Percentiles rank a stretch among this genome's conserved stretches.
These are phyloP conservation scores for Trichophaea hybrida DNA, from an alignment of 2,329 filamentous ascomycete species.

Conservation along the genomic window DNA sequence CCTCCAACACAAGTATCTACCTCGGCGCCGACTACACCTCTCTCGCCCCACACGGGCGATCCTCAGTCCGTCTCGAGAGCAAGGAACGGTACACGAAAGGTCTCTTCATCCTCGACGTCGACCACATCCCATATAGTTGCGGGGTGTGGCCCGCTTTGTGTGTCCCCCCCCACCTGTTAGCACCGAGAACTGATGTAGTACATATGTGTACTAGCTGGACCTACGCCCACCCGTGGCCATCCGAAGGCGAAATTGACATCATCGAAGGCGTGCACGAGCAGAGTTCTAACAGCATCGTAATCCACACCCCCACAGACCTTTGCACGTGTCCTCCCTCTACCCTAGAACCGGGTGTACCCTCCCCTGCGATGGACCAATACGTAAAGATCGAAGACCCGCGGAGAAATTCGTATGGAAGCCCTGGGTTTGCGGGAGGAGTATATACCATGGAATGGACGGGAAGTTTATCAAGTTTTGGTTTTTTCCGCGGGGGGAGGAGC, in stretches of 20 bases:
- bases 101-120: constrained; percentile 56
- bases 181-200: background rate
- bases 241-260: constrained; percentile 61
- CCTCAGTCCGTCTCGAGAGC: constrained; percentile 56
- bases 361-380: constrained; percentile 40
- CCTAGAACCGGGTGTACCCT: background rate
- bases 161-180: background rate
- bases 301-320: constrained; percentile 54
- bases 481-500: constrained; percentile 51
- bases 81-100: constrained; percentile 49
- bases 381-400: constrained; percentile 42
- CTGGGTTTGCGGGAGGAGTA: constrained; percentile 46
- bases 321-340: constrained; percentile 32
- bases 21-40: background rate
- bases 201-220: constrained; percentile 35
- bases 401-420: constrained; percentile 42
- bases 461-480: constrained; percentile 62
- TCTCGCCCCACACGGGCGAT: constrained; percentile 39
- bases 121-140: constrained; percentile 61
- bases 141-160: constrained; percentile 53
- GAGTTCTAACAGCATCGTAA: constrained; percentile 45
- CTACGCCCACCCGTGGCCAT: constrained; percentile 44
- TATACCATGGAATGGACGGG: constrained; percentile 67
- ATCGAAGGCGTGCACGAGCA: constrained; percentile 61
- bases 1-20: background rate